Conservation (phyloP, 2,329 filamentous ascomycete genomes). For the Orbilia blumenaviensis region DNA sequence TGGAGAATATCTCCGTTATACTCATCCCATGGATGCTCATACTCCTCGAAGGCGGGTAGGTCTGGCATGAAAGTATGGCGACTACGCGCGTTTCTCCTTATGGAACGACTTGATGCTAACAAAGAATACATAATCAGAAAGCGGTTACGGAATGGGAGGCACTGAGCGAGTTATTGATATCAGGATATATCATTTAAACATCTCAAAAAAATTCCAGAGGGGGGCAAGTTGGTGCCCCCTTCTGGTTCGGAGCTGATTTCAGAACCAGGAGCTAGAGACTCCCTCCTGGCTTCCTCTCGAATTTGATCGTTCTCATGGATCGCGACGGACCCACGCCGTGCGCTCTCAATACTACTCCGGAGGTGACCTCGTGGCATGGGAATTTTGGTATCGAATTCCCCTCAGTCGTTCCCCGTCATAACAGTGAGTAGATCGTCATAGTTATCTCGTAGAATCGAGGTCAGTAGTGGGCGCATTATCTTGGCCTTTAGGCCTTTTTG, state of each 20-base stretch:
- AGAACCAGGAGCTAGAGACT: too few species aligned
- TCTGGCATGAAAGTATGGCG: not conserved
- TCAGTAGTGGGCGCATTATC: conserved; percentile 14
- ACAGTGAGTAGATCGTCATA: not conserved
- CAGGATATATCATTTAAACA: too few species aligned
- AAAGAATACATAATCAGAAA: not conserved
- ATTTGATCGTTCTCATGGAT: not conserved
- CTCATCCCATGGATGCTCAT: conserved; percentile 3
- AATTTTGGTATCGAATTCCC: conserved; percentile 2
- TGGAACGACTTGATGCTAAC: not conserved
- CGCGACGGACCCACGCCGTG: not conserved
- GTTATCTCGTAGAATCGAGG: conserved; percentile 33
- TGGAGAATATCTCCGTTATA: not conserved
- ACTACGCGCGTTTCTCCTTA: not conserved
- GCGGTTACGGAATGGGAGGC: too few species aligned
- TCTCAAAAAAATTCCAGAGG: not conserved
- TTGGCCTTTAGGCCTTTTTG: conserved; percentile 48
- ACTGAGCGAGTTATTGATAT: too few species aligned
- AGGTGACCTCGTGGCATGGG: not conserved
- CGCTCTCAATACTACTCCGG: not conserved
- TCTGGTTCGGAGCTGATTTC: too few species aligned
- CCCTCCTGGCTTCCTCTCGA: not conserved
- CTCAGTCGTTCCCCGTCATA: not conserved
- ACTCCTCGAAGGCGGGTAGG: not conserved
- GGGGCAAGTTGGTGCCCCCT: not conserved